Percentiles rank a stretch among this genome's conserved stretches.
These are phyloP conservation scores for Trichoderma koningiopsis DNA, from an alignment of 2,329 filamentous ascomycete species.

Conservation along the genomic window DNA sequence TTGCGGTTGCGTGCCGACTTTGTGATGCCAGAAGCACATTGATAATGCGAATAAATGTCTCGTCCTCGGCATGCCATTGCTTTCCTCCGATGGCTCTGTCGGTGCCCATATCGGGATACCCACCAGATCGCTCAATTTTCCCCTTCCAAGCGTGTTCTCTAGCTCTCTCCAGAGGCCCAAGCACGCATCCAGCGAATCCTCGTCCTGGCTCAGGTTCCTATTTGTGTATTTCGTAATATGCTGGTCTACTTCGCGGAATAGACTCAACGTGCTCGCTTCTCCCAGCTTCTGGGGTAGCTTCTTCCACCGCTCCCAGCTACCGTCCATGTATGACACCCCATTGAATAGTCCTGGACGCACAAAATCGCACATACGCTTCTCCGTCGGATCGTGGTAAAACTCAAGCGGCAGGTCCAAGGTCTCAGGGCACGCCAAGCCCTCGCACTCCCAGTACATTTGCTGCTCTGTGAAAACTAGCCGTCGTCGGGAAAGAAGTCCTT, in stretches of 20 bases:
- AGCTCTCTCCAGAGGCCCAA: slow-evolving; percentile 38
- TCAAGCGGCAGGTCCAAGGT: slow-evolving; percentile 38
- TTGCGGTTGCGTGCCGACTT: slow-evolving; percentile 31
- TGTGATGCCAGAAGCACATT: slow-evolving; percentile 43
- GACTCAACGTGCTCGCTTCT: slow-evolving; percentile 40
- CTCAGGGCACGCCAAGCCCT: slow-evolving; percentile 43
- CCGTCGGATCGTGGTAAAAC: slow-evolving; percentile 38
- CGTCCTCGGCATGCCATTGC: slow-evolving; percentile 31
- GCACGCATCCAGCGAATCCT: slow-evolving; percentile 40
- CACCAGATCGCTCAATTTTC: slow-evolving; percentile 37
- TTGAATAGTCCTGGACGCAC: slow-evolving; percentile 41
- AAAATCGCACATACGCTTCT: slow-evolving; percentile 42
- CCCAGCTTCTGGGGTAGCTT: slow-evolving; percentile 34
- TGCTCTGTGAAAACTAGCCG: slow-evolving; percentile 44
- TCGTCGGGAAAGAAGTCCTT: slow-evolving; percentile 41
- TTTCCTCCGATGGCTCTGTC: slow-evolving; percentile 15
- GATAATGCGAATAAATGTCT: slow-evolving; percentile 40
- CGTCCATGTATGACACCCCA: slow-evolving; percentile 40
- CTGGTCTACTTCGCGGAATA: slow-evolving; percentile 41
- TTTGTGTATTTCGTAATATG: slow-evolving; percentile 39
- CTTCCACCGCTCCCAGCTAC: slow-evolving; percentile 43
- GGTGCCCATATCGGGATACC: slow-evolving; percentile 40
- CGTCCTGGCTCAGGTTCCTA: slow-evolving; percentile 35
- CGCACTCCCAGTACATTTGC: slow-evolving; percentile 46
- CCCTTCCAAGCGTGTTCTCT: slow-evolving; percentile 36